Evolutionary conservation across 805 yeast species (phyloP).

Genomic region (Ogataea philodendri): DNA sequence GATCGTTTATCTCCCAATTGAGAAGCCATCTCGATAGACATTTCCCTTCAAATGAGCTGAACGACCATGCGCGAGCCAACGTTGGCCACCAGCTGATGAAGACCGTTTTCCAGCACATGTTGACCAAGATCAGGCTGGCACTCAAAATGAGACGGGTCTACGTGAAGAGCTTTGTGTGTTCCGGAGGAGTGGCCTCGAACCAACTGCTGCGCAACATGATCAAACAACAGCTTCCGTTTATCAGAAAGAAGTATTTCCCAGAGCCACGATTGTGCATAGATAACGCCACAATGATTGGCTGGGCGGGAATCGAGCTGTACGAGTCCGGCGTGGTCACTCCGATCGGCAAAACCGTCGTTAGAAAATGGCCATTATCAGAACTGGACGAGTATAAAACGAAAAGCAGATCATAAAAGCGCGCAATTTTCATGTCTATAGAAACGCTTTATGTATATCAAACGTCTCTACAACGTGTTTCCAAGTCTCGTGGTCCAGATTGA

Average conservation of each 20-base stretch:
- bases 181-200: constrained; percentile 96
- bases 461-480: constrained; percentile 60
- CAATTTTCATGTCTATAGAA: constrained; percentile 23
- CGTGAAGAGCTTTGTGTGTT: constrained; percentile 59
- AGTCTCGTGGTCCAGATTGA: constrained; percentile 62
- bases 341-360: constrained; percentile 56
- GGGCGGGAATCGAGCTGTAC: constrained; percentile 89
- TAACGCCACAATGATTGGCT: constrained; percentile 95
- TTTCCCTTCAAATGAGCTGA: constrained; percentile 20
- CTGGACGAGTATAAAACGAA: constrained; percentile 36
- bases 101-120: constrained; percentile 68
- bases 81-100: constrained; percentile 62
- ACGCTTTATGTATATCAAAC: constrained; percentile 55
- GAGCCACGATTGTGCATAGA: constrained; percentile 78
- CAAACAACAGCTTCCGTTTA: constrained; percentile 34
- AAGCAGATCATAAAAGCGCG: constrained; percentile 5
- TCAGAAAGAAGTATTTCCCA: constrained; percentile 58
- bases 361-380: constrained; percentile 79
- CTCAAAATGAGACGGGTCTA: constrained; percentile 40
- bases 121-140: constrained; percentile 58
- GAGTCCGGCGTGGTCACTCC: constrained; percentile 55
- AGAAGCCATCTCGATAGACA: constrained; percentile 29
- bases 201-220: constrained; percentile 49
- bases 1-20: constrained; percentile 51
- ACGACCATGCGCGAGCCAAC: constrained; percentile 36